Evolutionary conservation across 2,329 filamentous ascomycete genomes (phyloP).

Genomic region (Elsinoe ampelina): DNA sequence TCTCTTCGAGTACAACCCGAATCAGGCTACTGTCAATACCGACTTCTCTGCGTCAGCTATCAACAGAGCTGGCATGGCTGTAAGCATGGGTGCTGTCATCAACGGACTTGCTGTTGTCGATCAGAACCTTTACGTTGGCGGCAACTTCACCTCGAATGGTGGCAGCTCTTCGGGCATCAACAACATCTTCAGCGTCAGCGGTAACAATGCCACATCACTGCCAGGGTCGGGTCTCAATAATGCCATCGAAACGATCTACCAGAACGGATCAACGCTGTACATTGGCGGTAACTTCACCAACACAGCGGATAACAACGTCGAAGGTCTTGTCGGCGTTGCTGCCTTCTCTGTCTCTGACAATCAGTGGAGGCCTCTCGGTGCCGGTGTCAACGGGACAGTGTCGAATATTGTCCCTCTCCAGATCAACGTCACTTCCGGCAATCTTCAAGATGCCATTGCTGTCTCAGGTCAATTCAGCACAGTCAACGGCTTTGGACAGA

Average conservation of each 20-base stretch:
- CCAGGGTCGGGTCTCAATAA: slow-evolving; percentile 69
- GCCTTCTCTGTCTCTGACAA: slow-evolving; percentile 61
- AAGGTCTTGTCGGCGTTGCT: slow-evolving; percentile 67
- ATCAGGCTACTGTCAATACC: slow-evolving; percentile 46
- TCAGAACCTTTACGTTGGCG: slow-evolving; percentile 64
- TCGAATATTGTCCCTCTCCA: slow-evolving; percentile 63
- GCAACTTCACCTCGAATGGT: slow-evolving; percentile 66
- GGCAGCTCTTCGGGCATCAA: slow-evolving; percentile 36
- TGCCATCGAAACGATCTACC: slow-evolving; percentile 61
- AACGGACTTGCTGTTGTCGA: slow-evolving; percentile 56
- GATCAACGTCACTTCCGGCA: slow-evolving; percentile 63
- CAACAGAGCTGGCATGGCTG: slow-evolving; percentile 62
- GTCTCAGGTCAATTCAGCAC: slow-evolving; percentile 72
- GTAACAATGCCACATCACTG: slow-evolving; percentile 52
- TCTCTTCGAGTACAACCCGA: slow-evolving; percentile 78
- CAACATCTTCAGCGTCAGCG: slow-evolving; percentile 69
- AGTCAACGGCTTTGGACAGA: slow-evolving; percentile 58
- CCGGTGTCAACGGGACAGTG: slow-evolving; percentile 75
- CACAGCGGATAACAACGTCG: slow-evolving; percentile 51
- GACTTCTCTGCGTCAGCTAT: slow-evolving; percentile 65
- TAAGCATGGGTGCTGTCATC: slow-evolving; percentile 59
- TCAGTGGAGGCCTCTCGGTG: slow-evolving; percentile 69
- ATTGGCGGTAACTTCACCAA: slow-evolving; percentile 79
- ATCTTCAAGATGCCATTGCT: slow-evolving; percentile 63
- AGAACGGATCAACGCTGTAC: slow-evolving; percentile 59